Conservation (phyloP, 2,329 filamentous ascomycete species). For the Bipolaris zeicola region DNA sequence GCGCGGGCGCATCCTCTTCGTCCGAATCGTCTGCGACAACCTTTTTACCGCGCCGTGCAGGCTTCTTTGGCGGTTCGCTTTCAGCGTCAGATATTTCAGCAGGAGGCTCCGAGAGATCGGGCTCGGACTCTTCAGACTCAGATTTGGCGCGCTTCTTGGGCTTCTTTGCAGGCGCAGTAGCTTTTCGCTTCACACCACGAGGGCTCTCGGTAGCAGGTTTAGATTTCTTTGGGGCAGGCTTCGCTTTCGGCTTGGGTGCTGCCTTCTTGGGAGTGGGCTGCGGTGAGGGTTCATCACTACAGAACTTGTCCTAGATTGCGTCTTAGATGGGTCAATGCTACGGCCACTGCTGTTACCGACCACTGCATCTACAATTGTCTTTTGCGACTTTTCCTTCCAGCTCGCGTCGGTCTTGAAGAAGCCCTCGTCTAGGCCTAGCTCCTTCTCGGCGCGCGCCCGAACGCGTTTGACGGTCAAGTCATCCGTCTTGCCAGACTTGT, state of each 20-base stretch:
- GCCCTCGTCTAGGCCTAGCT: slow-evolving; percentile 57
- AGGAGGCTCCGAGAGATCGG: slow-evolving; percentile 24
- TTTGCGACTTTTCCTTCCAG: slow-evolving; percentile 62
- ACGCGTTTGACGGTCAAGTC: slow-evolving; percentile 64
- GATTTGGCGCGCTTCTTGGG: slow-evolving; percentile 23
- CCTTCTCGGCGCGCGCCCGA: slow-evolving; percentile 58
- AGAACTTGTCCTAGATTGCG: slow-evolving; percentile 35
- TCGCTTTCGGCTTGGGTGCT: slow-evolving; percentile 27
- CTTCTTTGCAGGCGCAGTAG: slow-evolving; percentile 35
- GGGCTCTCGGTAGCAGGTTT: slow-evolving; percentile 20
- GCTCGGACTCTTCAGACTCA: slow-evolving; percentile 37
- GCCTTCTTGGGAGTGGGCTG: slow-evolving; percentile 28
- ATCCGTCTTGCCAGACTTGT: slow-evolving; percentile 52
- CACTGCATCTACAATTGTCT: slow-evolving; percentile 36
- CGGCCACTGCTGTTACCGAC: slow-evolving; percentile 21
- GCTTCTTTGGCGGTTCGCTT: slow-evolving; percentile 35
- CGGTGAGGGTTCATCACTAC: slow-evolving; percentile 30
- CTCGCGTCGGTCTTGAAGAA: slow-evolving; percentile 60
- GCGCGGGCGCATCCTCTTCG: slow-evolving; percentile 24
- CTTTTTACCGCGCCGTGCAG: slow-evolving; percentile 31
- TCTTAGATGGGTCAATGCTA: not conserved
- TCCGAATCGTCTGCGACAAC: slow-evolving; percentile 38
- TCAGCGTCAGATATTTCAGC: slow-evolving; percentile 31
- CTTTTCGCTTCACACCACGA: slow-evolving; percentile 41
- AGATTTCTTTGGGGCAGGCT: slow-evolving; percentile 30